A percentile compares a stretch with the other conserved stretches of the same genome.
Evolutionary conservation across 2,329 filamentous ascomycete species (phyloP).

Genomic region (Magnaporthiopsis poae): DNA sequence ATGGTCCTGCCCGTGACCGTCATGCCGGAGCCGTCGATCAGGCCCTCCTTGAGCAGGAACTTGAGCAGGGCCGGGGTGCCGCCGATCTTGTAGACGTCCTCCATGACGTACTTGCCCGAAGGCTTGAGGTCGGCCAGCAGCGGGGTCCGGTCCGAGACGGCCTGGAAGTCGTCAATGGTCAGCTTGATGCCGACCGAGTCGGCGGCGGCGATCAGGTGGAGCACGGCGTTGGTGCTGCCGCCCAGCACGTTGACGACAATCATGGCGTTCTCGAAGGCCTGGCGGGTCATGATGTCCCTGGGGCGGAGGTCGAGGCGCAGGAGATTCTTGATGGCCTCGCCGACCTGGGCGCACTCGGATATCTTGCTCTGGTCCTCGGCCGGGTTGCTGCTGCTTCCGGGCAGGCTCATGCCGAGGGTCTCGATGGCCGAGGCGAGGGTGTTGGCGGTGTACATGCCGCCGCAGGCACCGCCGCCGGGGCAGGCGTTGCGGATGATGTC

Average conservation of each 20-base stretch:
- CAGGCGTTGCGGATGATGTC: conserved; percentile 92
- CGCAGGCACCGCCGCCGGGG: conserved; percentile 72
- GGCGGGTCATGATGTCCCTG: conserved; percentile 66
- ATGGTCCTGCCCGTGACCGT: conserved; percentile 87
- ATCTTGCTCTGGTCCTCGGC: conserved; percentile 64
- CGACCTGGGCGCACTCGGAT: conserved; percentile 62
- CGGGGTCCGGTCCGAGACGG: conserved; percentile 66
- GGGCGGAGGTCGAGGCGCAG: conserved; percentile 69
- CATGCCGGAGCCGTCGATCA: conserved; percentile 69
- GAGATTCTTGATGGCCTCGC: conserved; percentile 63
- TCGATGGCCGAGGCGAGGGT: conserved; percentile 69
- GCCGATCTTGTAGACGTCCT: conserved; percentile 72
- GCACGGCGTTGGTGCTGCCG: conserved; percentile 75
- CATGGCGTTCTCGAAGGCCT: conserved; percentile 81
- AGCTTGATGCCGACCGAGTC: conserved; percentile 73
- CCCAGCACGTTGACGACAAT: conserved; percentile 72
- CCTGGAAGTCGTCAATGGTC: conserved; percentile 78
- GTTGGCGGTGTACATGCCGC: conserved; percentile 76
- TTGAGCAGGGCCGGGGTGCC: conserved; percentile 82
- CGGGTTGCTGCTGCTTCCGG: conserved; percentile 70
- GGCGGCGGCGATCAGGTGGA: conserved; percentile 76
- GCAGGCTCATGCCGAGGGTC: conserved; percentile 67
- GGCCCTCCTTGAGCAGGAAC: conserved; percentile 70
- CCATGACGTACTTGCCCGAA: conserved; percentile 80
- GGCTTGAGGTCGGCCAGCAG: conserved; percentile 78